Conservation (phyloP, 176 grass and related monocot species). For the Poa annua region DNA sequence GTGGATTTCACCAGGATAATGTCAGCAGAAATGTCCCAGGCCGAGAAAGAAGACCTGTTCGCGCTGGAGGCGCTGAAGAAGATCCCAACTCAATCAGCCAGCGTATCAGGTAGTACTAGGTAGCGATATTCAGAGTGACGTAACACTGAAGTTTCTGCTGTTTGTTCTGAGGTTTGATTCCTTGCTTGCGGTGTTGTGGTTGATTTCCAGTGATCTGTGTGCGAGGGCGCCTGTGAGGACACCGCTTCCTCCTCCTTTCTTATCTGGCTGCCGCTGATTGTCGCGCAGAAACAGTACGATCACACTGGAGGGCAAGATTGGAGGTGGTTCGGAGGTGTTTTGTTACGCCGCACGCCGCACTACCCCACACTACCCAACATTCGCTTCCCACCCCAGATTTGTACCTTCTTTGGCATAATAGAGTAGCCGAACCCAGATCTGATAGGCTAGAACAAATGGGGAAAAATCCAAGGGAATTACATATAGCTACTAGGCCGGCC, state of each 20-base stretch:
- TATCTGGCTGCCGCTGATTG: neutral
- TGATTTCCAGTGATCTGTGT: neutral
- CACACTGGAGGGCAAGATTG: no score
- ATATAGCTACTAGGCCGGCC: no score
- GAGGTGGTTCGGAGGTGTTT: no score
- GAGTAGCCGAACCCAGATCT: no score
- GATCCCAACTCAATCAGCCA: conserved; percentile 59
- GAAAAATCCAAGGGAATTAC: no score
- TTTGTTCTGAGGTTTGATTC: neutral
- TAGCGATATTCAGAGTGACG: neutral
- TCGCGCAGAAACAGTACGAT: no score
- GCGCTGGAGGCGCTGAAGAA: conserved; percentile 21
- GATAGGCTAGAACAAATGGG: no score
- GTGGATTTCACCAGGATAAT: conserved; percentile 81
- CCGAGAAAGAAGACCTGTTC: conserved; percentile 47
- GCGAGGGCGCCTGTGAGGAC: neutral
- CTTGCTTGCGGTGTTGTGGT: neutral
- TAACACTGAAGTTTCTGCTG: no score
- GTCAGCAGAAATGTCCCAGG: conserved; percentile 44
- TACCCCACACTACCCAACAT: no score
- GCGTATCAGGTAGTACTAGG: conserved; percentile 24
- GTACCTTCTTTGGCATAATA: no score
- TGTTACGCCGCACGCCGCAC: no score
- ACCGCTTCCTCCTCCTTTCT: conserved; percentile 15
- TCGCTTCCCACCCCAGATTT: no score